Evolutionary conservation across 331 rosid species (phyloP), one percentile per base, ranked within the genome.

Genomic region (Malus hybrid): DNA sequence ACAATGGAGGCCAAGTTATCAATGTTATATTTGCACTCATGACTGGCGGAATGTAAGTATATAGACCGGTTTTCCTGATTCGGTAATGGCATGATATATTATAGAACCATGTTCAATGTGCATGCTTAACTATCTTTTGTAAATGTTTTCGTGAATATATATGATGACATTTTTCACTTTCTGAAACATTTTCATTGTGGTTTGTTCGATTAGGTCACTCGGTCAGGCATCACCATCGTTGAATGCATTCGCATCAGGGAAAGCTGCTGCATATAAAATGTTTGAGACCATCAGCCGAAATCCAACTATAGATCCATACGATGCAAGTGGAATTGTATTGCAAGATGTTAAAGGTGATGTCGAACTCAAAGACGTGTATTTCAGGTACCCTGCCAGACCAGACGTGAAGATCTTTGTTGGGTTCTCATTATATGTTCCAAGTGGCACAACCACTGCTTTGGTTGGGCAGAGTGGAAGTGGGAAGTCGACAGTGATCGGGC

Each of bases 401-500:
- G 96, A 90, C 42, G 89, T 89, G 56, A 92, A 83, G 69, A 89
- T 94, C 31, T 94, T 94, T 67, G 59, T 91, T 1, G 99, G 97
- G 42, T 90, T 94, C 81, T 92, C 97, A 9, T 72, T 94, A 66
- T 24, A 31, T 48, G 92, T 92, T 74, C 86, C 92, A 1, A 86
- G 83, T 65, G 97, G 96, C 62, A 84, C 86, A 67, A 92, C 92
- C 36, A 74, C 86, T 46, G 99, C 99, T 50, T 87, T 94, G 52
- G 97, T 94, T 61, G 99, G 97, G 62, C 97, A 92, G 60, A 94
- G 99, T 69, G 99, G 99, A 50, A 94, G 99, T 24, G 99, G 99
- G 15, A 94, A 94, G 72, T 94, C 99, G 1, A 94, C 97, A 0
- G 91, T 92, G 15, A 88, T 92, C 50, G 85, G 89, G 69, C 80